phyloP scores from a whole-genome alignment of 441 rosid species.

The Euphorbia neoarborescens region DNA sequence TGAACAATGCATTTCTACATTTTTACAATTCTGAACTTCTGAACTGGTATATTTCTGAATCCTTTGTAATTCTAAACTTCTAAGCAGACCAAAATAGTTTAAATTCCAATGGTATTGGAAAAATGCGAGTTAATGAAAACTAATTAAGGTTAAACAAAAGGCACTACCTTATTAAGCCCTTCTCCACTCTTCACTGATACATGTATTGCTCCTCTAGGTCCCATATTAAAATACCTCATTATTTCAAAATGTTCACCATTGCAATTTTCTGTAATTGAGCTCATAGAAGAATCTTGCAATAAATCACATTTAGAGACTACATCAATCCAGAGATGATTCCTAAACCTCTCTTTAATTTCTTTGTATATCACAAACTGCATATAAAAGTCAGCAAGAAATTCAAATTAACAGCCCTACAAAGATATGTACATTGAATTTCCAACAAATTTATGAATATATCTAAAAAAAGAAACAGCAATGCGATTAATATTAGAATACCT shows the following conservation, averaged over 20 bases:
- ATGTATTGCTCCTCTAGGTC: constrained; percentile 59
- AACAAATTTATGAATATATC: not conserved
- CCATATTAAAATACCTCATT: constrained; percentile 50
- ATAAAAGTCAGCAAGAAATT: constrained; percentile 14
- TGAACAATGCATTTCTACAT: too few species aligned
- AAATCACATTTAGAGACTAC: constrained; percentile 84
- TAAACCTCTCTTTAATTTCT: constrained; percentile 67
- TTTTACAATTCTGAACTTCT: too few species aligned
- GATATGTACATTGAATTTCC: not conserved
- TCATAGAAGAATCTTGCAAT: constrained; percentile 47
- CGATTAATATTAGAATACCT: not conserved
- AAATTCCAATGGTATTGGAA: not conserved
- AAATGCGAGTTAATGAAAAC: not conserved
- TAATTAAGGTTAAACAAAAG: not conserved
- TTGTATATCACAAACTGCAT: constrained; percentile 65
- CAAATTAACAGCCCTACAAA: not conserved
- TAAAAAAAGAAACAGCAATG: not conserved
- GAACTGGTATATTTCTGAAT: too few species aligned
- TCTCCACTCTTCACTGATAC: constrained; percentile 64
- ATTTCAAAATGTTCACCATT: constrained; percentile 41
- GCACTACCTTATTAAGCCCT: constrained; percentile 58
- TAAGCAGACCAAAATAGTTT: not conserved
- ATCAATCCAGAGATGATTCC: constrained; percentile 71
- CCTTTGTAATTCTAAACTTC: too few species aligned
- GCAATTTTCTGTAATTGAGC: constrained; percentile 47